Evolutionary conservation across 768 basidiomycete species (phyloP), one percentile per base, ranked within the genome.

Genomic region (Sistotremastrum niveocremeum): DNA sequence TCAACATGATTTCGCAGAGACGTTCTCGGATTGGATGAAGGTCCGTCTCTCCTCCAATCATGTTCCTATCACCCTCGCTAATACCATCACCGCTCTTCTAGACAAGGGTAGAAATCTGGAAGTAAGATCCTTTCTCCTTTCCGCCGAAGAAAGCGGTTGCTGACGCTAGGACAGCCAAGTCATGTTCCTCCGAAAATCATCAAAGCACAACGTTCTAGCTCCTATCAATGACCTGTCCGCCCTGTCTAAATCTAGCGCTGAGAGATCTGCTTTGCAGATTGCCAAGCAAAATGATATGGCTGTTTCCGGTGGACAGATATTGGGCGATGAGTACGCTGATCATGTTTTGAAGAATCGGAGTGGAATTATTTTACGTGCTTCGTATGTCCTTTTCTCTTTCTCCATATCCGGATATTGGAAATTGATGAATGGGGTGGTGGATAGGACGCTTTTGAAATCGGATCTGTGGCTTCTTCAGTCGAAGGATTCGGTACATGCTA

Each of bases 241-340:
- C 3, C 65, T 95, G 35, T 88, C 90, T 1, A 82, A 76, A 57
- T 75, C 77, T 31, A 73, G 79, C 31, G 68, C 74, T 34, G 74
- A 71, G 48, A 68, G 66, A 36, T 70, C 74, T 20, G 69, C 77
- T 1, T 61, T 81, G 41, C 63, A 80, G 32, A 68, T 78, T 37
- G 83, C 79, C n/a, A 76, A 73, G 58, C 78, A 77, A 60, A 81
- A 85, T 51, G 79, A 82, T 54, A 73, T 80, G 7, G 80, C 74
- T 34, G 84, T 81, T 48, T 65, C 75, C 20, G 89, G 89, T 7
- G 89, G 87, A 0, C 85, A 83, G 57, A 76, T 95, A 39, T 67
- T 93, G 1, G 94, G 90, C 4, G 93, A 97, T 57, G 95, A 99
- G 60, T 98, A 89, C 67, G 89, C 88, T 3, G 84, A 87, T 37